Evolutionary conservation across 2,329 filamentous ascomycete species (phyloP), one percentile per base, ranked within the genome.

Genomic region (Elsinoe arachidis): DNA sequence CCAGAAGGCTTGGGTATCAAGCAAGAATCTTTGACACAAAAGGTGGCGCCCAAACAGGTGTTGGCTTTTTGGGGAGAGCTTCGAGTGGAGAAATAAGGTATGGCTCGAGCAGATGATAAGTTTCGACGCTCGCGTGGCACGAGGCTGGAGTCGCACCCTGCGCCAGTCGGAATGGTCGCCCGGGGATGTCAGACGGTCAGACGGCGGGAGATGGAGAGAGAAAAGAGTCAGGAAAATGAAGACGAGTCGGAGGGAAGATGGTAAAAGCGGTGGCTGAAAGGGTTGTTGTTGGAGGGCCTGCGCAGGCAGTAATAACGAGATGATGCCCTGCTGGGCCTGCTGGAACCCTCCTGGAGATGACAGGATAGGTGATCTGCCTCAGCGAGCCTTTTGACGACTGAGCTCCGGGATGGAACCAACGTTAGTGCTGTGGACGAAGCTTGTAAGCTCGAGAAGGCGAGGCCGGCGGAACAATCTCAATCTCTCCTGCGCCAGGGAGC

Each of bases 331-430:
- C 21, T 19, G 12, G 21, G 41, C 21, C 19, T 46, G 19, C 41
- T 10, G 41, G 41, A 46, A 30, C 41, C 41, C 15, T 17, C 15
- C 21, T 46, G 41, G 49, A 53, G 49, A 53, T 53, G 49, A 53
- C 49, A 53, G 49, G 49, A 53, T 53, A 53, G 49, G 26, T 53
- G 49, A 53, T 53, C 49, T 53, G 49, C 49, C 34, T 53, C 49
- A 53, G 33, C 49, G 49, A 53, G 17, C 41, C 49, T 53, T 53
- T 53, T 53, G 49, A 53, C 49, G 49, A 53, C 49, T 21, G 26
- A 30, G 26, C 26, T 30, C 26, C 26, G 26, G 26, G 23, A 38
- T 53, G 38, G 49, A 39, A 53, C 49, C 49, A 53, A 53, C 49
- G 49, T 53, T 53, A 53, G 49, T 53, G 46, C 46, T 51, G 46